Evolutionary conservation across 768 basidiomycete genomes (phyloP), one percentile per base, ranked within the genome.

Genomic region (Hysterangium stoloniferum): DNA sequence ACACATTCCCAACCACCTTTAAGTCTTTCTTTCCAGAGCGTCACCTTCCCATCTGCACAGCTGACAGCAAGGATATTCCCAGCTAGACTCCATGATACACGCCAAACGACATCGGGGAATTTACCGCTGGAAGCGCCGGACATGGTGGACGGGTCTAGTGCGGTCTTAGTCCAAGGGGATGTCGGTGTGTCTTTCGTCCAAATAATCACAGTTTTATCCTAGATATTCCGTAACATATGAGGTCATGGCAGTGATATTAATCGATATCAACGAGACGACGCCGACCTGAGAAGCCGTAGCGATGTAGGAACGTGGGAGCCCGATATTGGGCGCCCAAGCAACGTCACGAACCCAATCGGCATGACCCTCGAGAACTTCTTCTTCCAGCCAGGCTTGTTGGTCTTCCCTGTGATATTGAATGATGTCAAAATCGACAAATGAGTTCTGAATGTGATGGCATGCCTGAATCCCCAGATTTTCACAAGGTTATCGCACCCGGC

Each of bases 311-410:
- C 92, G 78, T 0, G 95, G 91, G 13, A 98, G 74, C 0, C 96
- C 96, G 55, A 97, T 94, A 58, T 91, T 96, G 0, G 96, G 95
- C 1, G 94, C 94, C 93, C 94, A 98, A 0, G 95, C 90, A n/a
- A 53, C 52, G 22, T 48, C 44, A 27, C 45, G 52, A 46, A 54
- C 40, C 53, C 37, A 48, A 24, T 51, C 38, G n/a, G 42, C 25
- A 33, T 54, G 53, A 20, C 41, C 53, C 41, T 90, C 87, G 20
- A 99, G 78, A 7, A 27, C 44, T 20, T 51, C 53, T 35, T 49
- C 49, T 28, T 49, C 47, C 20, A 52, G 56, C 71, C 59, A 52
- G 12, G 52, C 52, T 52, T 52, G 52, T 24, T 47, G 52, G 34
- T 89, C 85, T 47, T 94, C 89, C 54, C 83, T 79, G 13, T 8